Evolutionary conservation across 176 grass and related monocot genomes (phyloP).

Genomic region (Cenchrus purpureus): DNA sequence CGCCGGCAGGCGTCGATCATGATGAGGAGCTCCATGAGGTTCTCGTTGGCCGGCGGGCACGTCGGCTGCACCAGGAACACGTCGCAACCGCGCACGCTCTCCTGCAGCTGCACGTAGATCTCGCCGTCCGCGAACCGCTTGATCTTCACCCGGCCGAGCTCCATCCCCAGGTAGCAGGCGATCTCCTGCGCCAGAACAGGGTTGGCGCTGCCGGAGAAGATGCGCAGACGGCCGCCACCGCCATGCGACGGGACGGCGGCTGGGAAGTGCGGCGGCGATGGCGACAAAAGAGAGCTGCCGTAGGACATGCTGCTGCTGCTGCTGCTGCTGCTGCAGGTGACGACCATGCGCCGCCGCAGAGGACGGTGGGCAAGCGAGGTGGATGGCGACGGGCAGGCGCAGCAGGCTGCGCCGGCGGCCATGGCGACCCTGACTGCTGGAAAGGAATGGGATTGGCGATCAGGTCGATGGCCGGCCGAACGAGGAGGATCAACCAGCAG

Average conservation of each 20-base stretch:
- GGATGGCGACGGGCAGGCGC: background rate
- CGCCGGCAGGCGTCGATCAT: constrained; percentile 85
- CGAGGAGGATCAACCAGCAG: too few relatives aligned
- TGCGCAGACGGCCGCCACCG: constrained; percentile 38
- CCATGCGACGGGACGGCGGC: too few relatives aligned
- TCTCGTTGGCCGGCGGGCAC: constrained; percentile 86
- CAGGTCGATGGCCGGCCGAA: too few relatives aligned
- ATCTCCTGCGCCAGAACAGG: constrained; percentile 72
- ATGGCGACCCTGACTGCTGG: too few relatives aligned
- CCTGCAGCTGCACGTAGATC: constrained; percentile 87
- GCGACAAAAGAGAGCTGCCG: background rate
- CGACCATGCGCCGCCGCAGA: background rate
- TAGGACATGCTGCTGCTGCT: too few relatives aligned
- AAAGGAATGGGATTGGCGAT: too few relatives aligned
- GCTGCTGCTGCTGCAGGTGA: background rate
- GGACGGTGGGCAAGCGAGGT: too few relatives aligned
- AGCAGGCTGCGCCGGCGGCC: too few relatives aligned
- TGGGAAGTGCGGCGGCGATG: background rate
- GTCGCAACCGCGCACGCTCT: constrained; percentile 79
- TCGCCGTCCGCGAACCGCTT: constrained; percentile 81
- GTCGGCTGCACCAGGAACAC: constrained; percentile 84
- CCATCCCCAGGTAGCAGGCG: constrained; percentile 63
- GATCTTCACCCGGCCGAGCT: constrained; percentile 74
- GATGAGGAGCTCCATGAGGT: constrained; percentile 86
- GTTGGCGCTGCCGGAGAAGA: constrained; percentile 92